phyloP scores from a whole-genome alignment of 768 basidiomycete species.

The Tylopilus balloui region DNA sequence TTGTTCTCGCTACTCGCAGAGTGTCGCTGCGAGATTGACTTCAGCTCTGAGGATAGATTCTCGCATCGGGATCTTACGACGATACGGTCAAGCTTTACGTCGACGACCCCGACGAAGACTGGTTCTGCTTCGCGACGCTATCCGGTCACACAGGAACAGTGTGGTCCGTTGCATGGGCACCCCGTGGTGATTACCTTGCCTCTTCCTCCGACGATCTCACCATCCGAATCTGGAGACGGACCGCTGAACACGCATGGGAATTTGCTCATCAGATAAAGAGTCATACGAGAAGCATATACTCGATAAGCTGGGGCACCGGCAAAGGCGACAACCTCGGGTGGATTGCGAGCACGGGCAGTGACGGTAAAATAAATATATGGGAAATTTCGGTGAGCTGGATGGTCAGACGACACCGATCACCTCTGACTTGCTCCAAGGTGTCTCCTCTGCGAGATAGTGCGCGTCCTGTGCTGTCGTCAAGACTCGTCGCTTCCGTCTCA shows the following conservation, averaged over 20 bases:
- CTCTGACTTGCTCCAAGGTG: slow-evolving; percentile 16
- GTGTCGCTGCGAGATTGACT: slow-evolving; percentile 6
- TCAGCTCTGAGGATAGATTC: slow-evolving; percentile 53
- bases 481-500: slow-evolving; percentile 51
- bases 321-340: slow-evolving; percentile 57
- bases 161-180: slow-evolving; percentile 84
- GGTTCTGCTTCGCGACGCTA: slow-evolving; percentile 83
- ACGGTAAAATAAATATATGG: slow-evolving; percentile 82
- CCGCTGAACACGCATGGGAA: slow-evolving; percentile 58
- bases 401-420: neutral
- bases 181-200: slow-evolving; percentile 75
- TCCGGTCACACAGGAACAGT: slow-evolving; percentile 84
- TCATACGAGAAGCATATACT: slow-evolving; percentile 76
- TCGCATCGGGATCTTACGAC: slow-evolving; percentile 96
- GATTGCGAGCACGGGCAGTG: slow-evolving; percentile 81
- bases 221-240: slow-evolving; percentile 79
- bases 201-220: slow-evolving; percentile 83
- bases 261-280: slow-evolving; percentile 54
- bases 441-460: slow-evolving; percentile 6
- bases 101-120: slow-evolving; percentile 92
- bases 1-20: slow-evolving; percentile 30
- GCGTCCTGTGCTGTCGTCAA: slow-evolving; percentile 31
- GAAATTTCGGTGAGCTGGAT: slow-evolving; percentile 52
- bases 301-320: slow-evolving; percentile 65
- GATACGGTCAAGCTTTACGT: slow-evolving; percentile 91